These are phyloP conservation scores for Zalerion maritima DNA, from an alignment of 495 filamentous ascomycete genomes.

Conservation along the genomic window DNA sequence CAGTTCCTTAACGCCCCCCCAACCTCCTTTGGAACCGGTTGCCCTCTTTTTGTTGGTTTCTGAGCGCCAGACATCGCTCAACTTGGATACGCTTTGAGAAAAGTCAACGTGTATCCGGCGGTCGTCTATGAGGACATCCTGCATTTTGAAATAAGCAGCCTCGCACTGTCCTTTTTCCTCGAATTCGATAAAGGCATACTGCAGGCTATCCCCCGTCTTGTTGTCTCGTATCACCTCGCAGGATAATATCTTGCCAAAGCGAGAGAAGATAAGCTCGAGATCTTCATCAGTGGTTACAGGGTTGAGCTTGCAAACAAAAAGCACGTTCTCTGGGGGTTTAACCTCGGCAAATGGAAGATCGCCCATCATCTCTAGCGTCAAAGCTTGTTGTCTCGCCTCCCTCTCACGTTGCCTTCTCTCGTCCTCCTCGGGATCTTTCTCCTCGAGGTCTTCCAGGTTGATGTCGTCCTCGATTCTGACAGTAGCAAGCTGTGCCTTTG, in stretches of 20 bases:
- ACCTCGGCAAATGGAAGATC: slow-evolving; percentile 97
- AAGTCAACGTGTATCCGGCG: slow-evolving; percentile 98
- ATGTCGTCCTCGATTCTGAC: slow-evolving; percentile 87
- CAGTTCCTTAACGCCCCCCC: slow-evolving; percentile 73
- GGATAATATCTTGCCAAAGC: slow-evolving; percentile 87
- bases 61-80: slow-evolving; percentile 82
- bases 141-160: slow-evolving; percentile 97
- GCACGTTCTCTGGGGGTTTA: slow-evolving; percentile 90
- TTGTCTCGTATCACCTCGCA: slow-evolving; percentile 95
- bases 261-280: slow-evolving; percentile 87
- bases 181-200: slow-evolving; percentile 97
- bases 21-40: slow-evolving; percentile 52
- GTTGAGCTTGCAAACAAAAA: slow-evolving; percentile 98
- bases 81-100: slow-evolving; percentile 83
- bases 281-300: slow-evolving; percentile 93
- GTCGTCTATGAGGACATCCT: slow-evolving; percentile 89
- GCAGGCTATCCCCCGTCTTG: slow-evolving; percentile 84
- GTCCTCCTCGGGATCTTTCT: slow-evolving; percentile 61
- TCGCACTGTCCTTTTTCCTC: slow-evolving; percentile 85
- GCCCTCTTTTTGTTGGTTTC: slow-evolving; percentile 75
- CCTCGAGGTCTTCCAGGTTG: slow-evolving; percentile 47
- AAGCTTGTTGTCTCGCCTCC: slow-evolving; percentile 83
- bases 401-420: slow-evolving; percentile 75
- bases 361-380: slow-evolving; percentile 95
- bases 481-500: slow-evolving; percentile 74